Base-by-base conservation (phyloP, 352 stramenopile species). In the Phytophthora sojae region DNA sequence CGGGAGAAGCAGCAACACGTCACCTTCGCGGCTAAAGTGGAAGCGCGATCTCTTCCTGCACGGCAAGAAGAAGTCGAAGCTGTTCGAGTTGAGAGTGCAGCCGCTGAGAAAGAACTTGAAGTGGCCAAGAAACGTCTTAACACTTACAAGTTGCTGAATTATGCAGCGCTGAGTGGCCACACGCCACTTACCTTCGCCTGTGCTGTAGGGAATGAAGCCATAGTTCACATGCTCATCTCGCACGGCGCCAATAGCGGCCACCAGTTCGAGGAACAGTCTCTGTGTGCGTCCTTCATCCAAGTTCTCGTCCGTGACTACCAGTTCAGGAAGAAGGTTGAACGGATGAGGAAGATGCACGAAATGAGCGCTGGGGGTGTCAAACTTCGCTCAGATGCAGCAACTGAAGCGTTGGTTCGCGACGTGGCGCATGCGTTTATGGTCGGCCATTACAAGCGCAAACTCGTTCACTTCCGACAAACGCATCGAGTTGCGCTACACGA, bases 401-500 rank as follows among this genome's bases (percentile, higher is more conserved):
- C 85, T 0, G 76, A 81, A 0, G 73, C 81, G 9, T 78, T 94
- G 3, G 83, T 91, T 51, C 76, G 75, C 17, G 89, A 83, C 63
- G 82, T 92, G 14, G 82, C 83, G 7, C 77, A 91, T 61, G 58
- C 81, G 17, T 91, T 94, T 55, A 70, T 94, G 30, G 56, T 94
- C 35, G 73, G 72, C 1, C 81, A 92, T 45, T 91, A 77, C 52
- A 63, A 67, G 6, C 74, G 84, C 0, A 82, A 85, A 58, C 70
- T 91, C 1, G 60, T 59, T 1, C 65, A 85, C 14, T 86, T 83
- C 23, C 70, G 80, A 0, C 85, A 86, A 44, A 93, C 86, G 0
- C 83, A 91, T 19, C 86, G 88, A n/a, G 85, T 93, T 17, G 57
- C 88, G 17, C 70, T 95, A 25, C 85, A 94, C 37, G 88, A 95